Evolutionary conservation across 2,329 filamentous ascomycete genomes (phyloP), one percentile per base, ranked within the genome.

Genomic region (Byssochlamys sp.): DNA sequence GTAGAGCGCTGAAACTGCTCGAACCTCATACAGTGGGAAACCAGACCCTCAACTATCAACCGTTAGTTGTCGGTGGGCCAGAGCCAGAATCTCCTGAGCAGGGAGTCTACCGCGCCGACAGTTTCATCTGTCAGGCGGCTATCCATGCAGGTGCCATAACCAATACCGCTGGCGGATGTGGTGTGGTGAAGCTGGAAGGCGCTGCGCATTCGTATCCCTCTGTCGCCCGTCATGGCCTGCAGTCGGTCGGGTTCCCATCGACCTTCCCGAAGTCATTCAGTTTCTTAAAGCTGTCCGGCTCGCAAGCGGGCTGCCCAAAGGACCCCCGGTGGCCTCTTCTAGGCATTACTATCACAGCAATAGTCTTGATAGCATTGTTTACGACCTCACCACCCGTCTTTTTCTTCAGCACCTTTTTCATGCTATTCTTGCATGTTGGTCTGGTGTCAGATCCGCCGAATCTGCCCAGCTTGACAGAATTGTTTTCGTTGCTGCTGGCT

Each of bases 181-280:
- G 91, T 58, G 89, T 95, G 2, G 81, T 94, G 31, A 81, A 83
- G 56, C 79, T 94, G 39, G 80, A 89, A 25, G 91, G 91, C 25
- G 80, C 85, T 56, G 82, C 84, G 57, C 75, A 80, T 56, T 76
- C 81, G 53, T 96, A 85, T 67, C 74, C 80, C 49, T 79, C 82
- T 49, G 85, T 86, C 9, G 81, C 82, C 53, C 80, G 79, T n/a
- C 80, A 95, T 66, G 89, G 87, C 55, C 90, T 97, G 61, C 74
- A 78, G 28, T 95, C 90, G 61, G 78, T 89, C 56, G 81, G 74
- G 3, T 99, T 99, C 69, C 83, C 91, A 61, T 92, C 90, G 0
- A 90, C 90, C 62, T 99, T 99, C 66, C 94, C 94, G 0, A 86
- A 89, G 29, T 87, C 91, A 0, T 96, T 90, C 70, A 84, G 83